Evolutionary conservation across 495 filamentous ascomycete genomes (phyloP).

Genomic region (Tuber melanosporum): DNA sequence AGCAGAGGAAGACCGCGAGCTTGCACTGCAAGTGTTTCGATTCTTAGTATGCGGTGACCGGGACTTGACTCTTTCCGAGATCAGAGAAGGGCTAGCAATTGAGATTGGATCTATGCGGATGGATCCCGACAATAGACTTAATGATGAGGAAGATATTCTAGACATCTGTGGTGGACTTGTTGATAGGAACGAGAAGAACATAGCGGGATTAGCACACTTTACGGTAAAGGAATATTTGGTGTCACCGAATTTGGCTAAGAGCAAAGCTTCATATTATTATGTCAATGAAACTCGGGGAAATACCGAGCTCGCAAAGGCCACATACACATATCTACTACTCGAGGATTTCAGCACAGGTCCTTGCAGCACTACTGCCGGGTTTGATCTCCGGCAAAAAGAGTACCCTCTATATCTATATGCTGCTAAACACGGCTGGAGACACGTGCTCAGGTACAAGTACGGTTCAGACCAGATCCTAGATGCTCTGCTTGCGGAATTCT

Average conservation of each 20-base stretch:
- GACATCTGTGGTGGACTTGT: slow-evolving; percentile 21
- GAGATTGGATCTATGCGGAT: slow-evolving; percentile 11
- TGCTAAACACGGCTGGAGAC: slow-evolving; percentile 1
- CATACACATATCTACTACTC: slow-evolving; percentile 15
- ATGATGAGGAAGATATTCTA: slow-evolving; percentile 5
- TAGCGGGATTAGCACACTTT: slow-evolving; percentile 37
- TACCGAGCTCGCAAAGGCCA: slow-evolving; percentile 14
- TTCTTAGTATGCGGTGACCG: slow-evolving; percentile 18
- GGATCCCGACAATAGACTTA: slow-evolving; percentile 6
- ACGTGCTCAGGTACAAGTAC: background rate
- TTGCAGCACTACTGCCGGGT: background rate
- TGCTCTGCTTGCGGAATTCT: background rate
- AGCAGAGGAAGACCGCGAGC: slow-evolving; percentile 23
- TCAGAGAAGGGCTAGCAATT: slow-evolving; percentile 26
- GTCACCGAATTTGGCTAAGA: slow-evolving; percentile 12
- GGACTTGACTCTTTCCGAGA: slow-evolving; percentile 16
- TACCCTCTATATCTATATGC: slow-evolving; percentile 9
- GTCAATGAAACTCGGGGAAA: background rate
- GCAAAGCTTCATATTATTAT: slow-evolving; percentile 9
- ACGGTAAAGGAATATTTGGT: slow-evolving; percentile 40
- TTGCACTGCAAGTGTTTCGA: slow-evolving; percentile 10
- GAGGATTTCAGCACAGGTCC: slow-evolving; percentile 8
- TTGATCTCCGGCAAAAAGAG: background rate
- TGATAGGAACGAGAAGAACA: background rate
- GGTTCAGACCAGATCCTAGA: slow-evolving; percentile 3